These are phyloP conservation scores for Boletus tylopilopsis DNA, from an alignment of 768 basidiomycete genomes.

Conservation along the genomic window DNA sequence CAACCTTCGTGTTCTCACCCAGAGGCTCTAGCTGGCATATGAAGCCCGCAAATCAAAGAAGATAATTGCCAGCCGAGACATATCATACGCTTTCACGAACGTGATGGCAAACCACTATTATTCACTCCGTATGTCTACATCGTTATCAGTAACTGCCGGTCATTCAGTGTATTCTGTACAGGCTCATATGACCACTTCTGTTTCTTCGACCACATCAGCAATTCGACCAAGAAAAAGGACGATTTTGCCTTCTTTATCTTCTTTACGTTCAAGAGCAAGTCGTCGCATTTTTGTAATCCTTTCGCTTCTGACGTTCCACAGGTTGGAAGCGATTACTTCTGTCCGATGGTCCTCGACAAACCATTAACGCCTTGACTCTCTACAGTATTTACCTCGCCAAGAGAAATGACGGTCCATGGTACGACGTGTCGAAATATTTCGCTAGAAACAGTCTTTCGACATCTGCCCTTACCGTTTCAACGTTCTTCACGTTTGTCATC, in stretches of 20 bases:
- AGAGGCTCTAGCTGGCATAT: conserved; percentile 79
- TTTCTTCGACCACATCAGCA: conserved; percentile 94
- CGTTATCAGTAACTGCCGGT: not conserved
- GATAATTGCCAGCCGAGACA: conserved; percentile 93
- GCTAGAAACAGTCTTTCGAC: conserved; percentile 69
- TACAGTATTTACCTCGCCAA: conserved; percentile 81
- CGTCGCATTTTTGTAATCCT: not conserved
- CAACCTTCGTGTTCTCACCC: conserved; percentile 7
- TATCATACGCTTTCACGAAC: conserved; percentile 97
- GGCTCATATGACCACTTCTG: conserved; percentile 97
- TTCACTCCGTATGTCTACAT: conserved; percentile 76
- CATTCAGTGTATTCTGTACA: conserved; percentile 26
- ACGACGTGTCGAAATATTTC: conserved; percentile 77
- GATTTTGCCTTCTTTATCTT: conserved; percentile 99
- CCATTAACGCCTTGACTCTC: conserved; percentile 95
- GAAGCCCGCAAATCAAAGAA: conserved; percentile 90
- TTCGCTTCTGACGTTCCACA: conserved; percentile 23
- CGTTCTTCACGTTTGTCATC: conserved; percentile 85
- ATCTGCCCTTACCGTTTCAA: conserved; percentile 80
- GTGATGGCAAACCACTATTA: conserved; percentile 97
- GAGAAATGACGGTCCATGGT: conserved; percentile 51
- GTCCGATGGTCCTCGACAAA: conserved; percentile 95
- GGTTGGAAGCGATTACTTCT: conserved; percentile 87
- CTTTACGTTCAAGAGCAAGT: conserved; percentile 96
- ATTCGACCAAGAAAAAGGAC: conserved; percentile 94